Conservation (phyloP, 768 basidiomycete genomes). For the Rhodotorula toruloides region DNA sequence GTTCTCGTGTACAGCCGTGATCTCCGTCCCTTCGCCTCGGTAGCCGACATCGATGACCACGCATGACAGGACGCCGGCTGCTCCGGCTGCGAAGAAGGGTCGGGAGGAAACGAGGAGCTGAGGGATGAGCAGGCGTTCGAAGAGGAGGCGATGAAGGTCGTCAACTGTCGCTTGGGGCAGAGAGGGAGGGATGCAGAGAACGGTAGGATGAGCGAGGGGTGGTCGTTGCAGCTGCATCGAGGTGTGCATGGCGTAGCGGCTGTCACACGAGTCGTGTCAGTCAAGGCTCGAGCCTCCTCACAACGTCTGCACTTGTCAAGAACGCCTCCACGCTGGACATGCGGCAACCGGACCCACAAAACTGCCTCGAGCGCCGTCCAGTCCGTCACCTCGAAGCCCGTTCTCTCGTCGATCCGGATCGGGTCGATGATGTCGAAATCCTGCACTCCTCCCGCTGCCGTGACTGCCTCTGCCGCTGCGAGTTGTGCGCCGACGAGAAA, state of each 20-base stretch:
- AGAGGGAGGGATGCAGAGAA: conserved; percentile 64
- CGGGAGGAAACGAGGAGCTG: conserved; percentile 75
- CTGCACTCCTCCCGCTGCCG: conserved; percentile 54
- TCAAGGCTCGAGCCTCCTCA: neutral
- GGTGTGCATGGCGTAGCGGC: conserved; percentile 78
- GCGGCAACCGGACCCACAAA: conserved; percentile 73
- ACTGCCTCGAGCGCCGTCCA: conserved; percentile 83
- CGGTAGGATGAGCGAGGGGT: conserved; percentile 80
- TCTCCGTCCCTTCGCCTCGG: conserved; percentile 59
- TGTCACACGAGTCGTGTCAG: conserved; percentile 45
- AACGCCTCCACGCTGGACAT: too few relatives aligned
- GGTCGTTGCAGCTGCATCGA: conserved; percentile 68
- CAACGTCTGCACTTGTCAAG: too few relatives aligned
- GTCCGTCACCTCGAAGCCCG: conserved; percentile 54
- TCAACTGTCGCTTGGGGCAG: conserved; percentile 66
- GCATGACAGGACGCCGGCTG: conserved; percentile 64
- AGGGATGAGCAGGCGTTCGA: conserved; percentile 86
- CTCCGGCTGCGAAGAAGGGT: conserved; percentile 76
- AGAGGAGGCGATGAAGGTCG: conserved; percentile 73
- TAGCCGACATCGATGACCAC: conserved; percentile 76
- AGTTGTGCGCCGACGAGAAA: conserved; percentile 26
- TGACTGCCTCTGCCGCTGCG: conserved; percentile 1
- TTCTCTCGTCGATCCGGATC: conserved; percentile 55
- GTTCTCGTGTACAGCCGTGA: conserved; percentile 72
- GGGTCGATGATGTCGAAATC: conserved; percentile 76